Percentiles rank a stretch among this genome's conserved stretches.
These are phyloP conservation scores for Entonaema liquescens DNA, from an alignment of 495 filamentous ascomycete genomes.

Conservation along the genomic window DNA sequence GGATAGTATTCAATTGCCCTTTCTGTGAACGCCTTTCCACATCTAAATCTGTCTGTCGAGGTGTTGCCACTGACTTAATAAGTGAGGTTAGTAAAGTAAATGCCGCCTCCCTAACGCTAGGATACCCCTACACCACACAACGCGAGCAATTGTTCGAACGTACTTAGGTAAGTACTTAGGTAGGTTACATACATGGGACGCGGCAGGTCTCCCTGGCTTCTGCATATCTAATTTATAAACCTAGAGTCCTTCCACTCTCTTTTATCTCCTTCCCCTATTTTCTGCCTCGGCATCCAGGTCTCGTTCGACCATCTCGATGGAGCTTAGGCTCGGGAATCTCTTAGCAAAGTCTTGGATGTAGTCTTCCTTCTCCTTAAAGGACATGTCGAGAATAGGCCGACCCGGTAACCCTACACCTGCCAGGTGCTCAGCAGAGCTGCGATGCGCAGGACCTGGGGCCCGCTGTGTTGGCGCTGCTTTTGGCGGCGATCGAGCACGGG, in stretches of 20 bases:
- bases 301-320: constrained; percentile 81
- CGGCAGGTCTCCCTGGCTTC: neutral
- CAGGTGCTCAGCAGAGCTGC: constrained; percentile 46
- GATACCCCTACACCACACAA: neutral
- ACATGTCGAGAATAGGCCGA: constrained; percentile 56
- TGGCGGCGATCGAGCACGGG: constrained; percentile 48
- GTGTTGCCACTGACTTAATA: constrained; percentile 15
- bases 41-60: constrained; percentile 22
- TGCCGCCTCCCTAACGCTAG: constrained; percentile 6
- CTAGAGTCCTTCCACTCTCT: neutral
- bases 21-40: constrained; percentile 37
- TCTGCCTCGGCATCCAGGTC: constrained; percentile 52
- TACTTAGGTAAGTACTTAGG: neutral
- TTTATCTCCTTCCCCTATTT: constrained; percentile 21
- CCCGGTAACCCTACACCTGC: constrained; percentile 54
- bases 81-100: neutral
- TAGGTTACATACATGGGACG: neutral
- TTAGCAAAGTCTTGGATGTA: constrained; percentile 74
- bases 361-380: constrained; percentile 59
- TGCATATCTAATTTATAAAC: neutral
- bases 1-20: constrained; percentile 37
- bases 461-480: constrained; percentile 35
- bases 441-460: constrained; percentile 22
- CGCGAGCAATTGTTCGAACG: neutral
- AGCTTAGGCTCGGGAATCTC: constrained; percentile 80